Conservation (phyloP, 1,284 basidiomycete genomes). For the Phaffia rhodozyma region DNA sequence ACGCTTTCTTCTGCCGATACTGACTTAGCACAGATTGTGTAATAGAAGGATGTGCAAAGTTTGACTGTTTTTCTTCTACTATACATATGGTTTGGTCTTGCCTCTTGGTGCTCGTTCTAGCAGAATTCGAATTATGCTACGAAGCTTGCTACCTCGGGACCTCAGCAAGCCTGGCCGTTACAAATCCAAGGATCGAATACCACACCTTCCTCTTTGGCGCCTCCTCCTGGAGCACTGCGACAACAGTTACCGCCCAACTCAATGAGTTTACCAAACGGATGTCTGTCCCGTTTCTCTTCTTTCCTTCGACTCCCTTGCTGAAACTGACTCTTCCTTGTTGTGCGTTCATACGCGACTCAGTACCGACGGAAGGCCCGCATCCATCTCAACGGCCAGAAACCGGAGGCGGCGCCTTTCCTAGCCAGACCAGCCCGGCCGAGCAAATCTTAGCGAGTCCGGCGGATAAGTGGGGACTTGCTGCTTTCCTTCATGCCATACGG, state of each 20-base stretch:
- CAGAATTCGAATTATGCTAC: slow-evolving; percentile 15
- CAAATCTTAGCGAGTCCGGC: slow-evolving; percentile 82
- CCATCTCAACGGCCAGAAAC: slow-evolving; percentile 22
- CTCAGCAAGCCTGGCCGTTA: slow-evolving; percentile 13
- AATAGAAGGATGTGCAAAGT: no score
- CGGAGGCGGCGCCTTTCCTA: slow-evolving; percentile 45
- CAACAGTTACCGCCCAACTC: slow-evolving; percentile 1
- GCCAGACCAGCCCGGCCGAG: slow-evolving; percentile 58
- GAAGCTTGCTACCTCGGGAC: slow-evolving; percentile 9
- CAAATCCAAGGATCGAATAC: slow-evolving; percentile 10
- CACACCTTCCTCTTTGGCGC: background rate
- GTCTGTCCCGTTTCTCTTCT: background rate
- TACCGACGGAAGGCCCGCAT: slow-evolving; percentile 21
- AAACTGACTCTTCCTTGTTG: slow-evolving; percentile 17
- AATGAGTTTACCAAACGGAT: slow-evolving; percentile 1
- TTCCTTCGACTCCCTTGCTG: background rate
- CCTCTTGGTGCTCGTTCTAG: background rate
- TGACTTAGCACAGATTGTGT: background rate
- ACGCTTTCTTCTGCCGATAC: background rate
- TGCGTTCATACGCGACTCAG: slow-evolving; percentile 1
- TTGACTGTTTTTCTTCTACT: no score
- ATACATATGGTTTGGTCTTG: background rate
- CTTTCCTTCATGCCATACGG: slow-evolving; percentile 74
- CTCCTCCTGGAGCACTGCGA: slow-evolving; percentile 2
- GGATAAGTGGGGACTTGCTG: slow-evolving; percentile 79